Evolutionary conservation across 1,284 basidiomycete species (phyloP).

Genomic region (Thecaphora frezii): DNA sequence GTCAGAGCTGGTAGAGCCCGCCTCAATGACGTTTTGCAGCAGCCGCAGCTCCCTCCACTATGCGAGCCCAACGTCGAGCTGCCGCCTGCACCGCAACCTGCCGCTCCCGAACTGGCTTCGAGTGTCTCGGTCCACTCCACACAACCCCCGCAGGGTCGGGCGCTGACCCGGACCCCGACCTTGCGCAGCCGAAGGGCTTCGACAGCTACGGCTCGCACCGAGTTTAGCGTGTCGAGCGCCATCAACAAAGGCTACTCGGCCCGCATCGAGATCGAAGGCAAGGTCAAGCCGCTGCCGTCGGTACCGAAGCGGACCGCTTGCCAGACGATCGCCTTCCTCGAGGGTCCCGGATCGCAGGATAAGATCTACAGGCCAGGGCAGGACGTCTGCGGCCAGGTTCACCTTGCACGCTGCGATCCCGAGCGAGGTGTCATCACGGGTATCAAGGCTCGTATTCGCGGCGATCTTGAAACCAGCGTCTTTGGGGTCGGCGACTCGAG

Average conservation of each 20-base stretch:
- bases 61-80: too few species aligned
- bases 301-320: constrained; percentile 18
- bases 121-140: too few species aligned
- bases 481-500: constrained; percentile 38
- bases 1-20: too few species aligned
- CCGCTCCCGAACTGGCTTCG: too few species aligned
- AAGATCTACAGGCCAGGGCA: constrained; percentile 38
- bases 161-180: constrained; percentile 19
- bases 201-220: constrained; percentile 28
- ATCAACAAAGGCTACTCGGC: constrained; percentile 36
- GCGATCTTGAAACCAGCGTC: constrained; percentile 30
- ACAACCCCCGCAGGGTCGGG: too few species aligned
- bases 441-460: constrained; percentile 36
- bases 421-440: constrained; percentile 33
- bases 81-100: too few species aligned
- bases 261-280: constrained; percentile 36
- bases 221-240: constrained; percentile 40
- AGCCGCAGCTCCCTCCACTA: too few species aligned
- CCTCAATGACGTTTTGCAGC: too few species aligned
- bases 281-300: constrained; percentile 29
- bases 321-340: constrained; percentile 38
- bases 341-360: constrained; percentile 28
- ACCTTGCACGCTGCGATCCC: constrained; percentile 29
- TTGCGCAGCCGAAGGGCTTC: constrained; percentile 28
- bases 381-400: constrained; percentile 38